Conservation (phyloP, 2,329 filamentous ascomycete genomes). For the Monosporascus sp. region DNA sequence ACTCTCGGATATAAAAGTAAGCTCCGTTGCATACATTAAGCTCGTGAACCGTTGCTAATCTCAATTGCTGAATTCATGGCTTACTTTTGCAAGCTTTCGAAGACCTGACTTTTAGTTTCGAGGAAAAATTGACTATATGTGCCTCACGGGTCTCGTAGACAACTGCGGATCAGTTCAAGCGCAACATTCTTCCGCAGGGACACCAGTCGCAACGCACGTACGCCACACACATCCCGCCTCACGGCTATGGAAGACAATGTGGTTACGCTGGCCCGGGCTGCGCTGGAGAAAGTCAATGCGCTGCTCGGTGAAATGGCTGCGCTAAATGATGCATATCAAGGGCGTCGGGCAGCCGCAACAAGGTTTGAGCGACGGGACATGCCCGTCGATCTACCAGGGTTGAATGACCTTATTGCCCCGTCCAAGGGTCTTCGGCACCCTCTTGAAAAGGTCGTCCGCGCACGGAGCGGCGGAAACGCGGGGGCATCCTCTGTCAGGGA, state of each 20-base stretch:
- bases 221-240: no score
- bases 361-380: slow-evolving; percentile 8
- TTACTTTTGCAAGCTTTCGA: no score
- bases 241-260: background rate
- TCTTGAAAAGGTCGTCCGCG: slow-evolving; percentile 5
- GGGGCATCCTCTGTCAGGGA: background rate
- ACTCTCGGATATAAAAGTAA: no score
- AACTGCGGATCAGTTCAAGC: no score
- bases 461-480: background rate
- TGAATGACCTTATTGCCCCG: slow-evolving; percentile 10
- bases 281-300: slow-evolving; percentile 2
- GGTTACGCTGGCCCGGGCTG: slow-evolving; percentile 1
- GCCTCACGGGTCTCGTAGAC: no score
- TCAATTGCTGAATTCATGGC: no score
- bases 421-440: slow-evolving; percentile 6
- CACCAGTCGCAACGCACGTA: no score
- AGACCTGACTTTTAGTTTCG: no score
- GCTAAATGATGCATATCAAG: slow-evolving; percentile 6
- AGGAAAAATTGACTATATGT: no score
- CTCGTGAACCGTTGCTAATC: no score
- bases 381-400: slow-evolving; percentile 7
- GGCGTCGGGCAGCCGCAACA: slow-evolving; percentile 3
- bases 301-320: slow-evolving; percentile 6
- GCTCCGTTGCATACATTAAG: no score
- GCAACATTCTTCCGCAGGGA: no score